A percentile compares a stretch with the other conserved stretches of the same genome.
Conservation (phyloP, 192 early-diverging fungal genomes). For the Radiomyces spectabilis region DNA sequence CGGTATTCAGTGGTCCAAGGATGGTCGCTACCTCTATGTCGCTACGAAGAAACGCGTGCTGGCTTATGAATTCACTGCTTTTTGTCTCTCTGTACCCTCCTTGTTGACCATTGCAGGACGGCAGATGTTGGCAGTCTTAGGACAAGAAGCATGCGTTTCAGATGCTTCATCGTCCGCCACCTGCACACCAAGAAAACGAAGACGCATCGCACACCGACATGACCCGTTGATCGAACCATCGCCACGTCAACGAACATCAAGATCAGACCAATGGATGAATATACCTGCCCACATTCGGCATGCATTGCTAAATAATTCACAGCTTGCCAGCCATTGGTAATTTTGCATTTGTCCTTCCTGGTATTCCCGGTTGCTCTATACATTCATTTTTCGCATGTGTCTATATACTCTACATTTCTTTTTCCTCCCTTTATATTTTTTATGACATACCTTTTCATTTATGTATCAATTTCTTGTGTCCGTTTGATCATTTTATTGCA, state of each 20-base stretch:
- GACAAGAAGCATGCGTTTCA: neutral
- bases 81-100: neutral
- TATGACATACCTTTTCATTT: neutral
- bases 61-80: conserved; percentile 28
- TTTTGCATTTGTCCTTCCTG: neutral
- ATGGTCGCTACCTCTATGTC: conserved; percentile 37
- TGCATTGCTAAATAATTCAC: neutral
- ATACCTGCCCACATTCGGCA: conserved; percentile 4
- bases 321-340: conserved; percentile 10
- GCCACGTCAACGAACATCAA: neutral
- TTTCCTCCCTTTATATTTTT: neutral
- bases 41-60: conserved; percentile 36
- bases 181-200: too few relatives aligned
- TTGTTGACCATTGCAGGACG: neutral
- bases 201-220: neutral
- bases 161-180: neutral
- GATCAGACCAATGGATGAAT: neutral
- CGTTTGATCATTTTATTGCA: neutral
- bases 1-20: conserved; percentile 36
- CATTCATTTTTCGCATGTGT: neutral
- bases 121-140: neutral
- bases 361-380: neutral
- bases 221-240: neutral
- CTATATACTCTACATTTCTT: too few relatives aligned
- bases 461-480: neutral